Base-by-base conservation (phyloP, 495 filamentous ascomycete species). In the Neurospora hispaniola region DNA sequence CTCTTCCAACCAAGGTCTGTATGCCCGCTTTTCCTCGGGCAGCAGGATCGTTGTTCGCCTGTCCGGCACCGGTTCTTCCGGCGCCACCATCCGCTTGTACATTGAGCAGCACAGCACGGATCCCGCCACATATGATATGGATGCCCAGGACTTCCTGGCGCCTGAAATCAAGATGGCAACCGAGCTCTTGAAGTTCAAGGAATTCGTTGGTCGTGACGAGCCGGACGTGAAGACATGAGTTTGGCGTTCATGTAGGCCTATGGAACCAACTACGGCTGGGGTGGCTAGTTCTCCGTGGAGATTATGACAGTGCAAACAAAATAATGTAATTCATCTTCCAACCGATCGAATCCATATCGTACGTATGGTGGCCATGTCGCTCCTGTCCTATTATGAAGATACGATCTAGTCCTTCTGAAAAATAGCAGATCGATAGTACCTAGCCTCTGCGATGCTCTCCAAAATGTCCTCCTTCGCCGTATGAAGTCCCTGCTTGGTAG, bases 81-180 rank as follows among this genome's bases (percentile, higher is more conserved):
- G 96, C 27, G 96, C 96, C 44, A 99, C 96, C 31, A 97, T 99
- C 80, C 91, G 96, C 71, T 84, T 99, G 78, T 99, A 99, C 79
- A 90, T 99, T 73, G 96, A 98, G 88, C 94, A 92, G 85, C 93
- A 98, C 83, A 85, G 85, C 78, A 83, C 83, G 71, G 94, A 99
- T 77, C 83, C 86, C 69, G 89, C 85, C 71, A 93, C 89, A 71
- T 96, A 93, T 76, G 86, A 81, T 66, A 76, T 91, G 77, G 91
- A 92, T 81, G 93, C 94, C 9, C 94, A 98, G 81, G 94, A 94
- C n/a, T 99, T 97, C 85, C 87, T 99, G 73, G 89, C 91, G 86
- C 91, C 93, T 69, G 94, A 96, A 76, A 91, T 99, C 74, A 86
- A 90, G 75, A 85, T 97, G 76, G 93, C 95, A 2, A 89, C 94